Evolutionary conservation across 164 flowering plant genomes (phyloP).

Genomic region (Piper betle): DNA sequence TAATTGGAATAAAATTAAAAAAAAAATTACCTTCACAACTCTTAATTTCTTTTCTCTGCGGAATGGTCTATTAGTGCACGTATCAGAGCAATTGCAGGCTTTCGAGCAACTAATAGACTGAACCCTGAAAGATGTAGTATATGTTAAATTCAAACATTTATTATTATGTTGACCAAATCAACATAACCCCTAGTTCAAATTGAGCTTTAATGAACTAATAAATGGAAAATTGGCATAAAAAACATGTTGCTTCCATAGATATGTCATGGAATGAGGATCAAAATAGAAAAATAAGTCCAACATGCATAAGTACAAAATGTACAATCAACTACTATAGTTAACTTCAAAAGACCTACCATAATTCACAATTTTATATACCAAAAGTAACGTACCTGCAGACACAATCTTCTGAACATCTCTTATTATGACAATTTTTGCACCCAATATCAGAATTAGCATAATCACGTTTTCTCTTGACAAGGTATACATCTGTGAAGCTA

Average conservation of each 20-base stretch:
- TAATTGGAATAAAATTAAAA: too few relatives aligned
- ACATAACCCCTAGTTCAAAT: neutral
- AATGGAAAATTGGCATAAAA: too few relatives aligned
- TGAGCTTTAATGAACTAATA: neutral
- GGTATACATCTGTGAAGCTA: constrained; percentile 60
- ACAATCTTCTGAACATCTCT: constrained; percentile 58
- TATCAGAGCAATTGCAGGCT: constrained; percentile 66
- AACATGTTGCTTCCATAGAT: neutral
- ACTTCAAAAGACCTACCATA: neutral
- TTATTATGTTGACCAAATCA: neutral
- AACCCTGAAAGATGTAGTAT: constrained; percentile 33
- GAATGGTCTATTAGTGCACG: constrained; percentile 80
- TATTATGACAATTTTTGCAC: constrained; percentile 48
- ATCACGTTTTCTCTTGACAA: constrained; percentile 79
- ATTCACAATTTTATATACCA: neutral
- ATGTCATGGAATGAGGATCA: neutral
- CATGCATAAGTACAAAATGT: neutral
- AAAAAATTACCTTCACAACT: constrained; percentile 50
- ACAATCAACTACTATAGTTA: too few relatives aligned
- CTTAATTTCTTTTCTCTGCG: constrained; percentile 76
- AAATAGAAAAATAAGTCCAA: neutral
- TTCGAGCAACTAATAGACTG: constrained; percentile 95
- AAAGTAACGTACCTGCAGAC: constrained; percentile 63
- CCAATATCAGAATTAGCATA: constrained; percentile 46
- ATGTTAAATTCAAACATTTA: neutral